Evolutionary conservation across 345 rosid genomes (phyloP), one percentile per base, ranked within the genome.

Genomic region (Diplotaxis tenuifolia): DNA sequence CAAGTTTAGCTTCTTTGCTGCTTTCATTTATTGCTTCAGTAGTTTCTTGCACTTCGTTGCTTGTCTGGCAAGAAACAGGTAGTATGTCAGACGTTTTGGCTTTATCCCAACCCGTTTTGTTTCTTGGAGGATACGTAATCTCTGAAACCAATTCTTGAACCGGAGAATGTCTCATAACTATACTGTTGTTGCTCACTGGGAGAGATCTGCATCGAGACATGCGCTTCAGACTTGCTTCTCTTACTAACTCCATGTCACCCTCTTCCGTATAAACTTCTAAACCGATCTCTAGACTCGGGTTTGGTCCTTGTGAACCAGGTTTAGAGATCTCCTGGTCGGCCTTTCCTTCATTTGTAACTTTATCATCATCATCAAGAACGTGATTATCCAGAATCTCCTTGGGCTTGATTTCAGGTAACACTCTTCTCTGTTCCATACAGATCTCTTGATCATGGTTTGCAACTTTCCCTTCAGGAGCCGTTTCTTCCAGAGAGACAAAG

Each of bases 191-290:
- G 47, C 80, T 77, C 72, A 76, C 72, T 23, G 80, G 72, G 29
- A 77, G 72, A 0, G 80, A 77, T 71, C 67, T 71, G 56, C 72
- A 71, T 70, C 80, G 29, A 36, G 72, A 65, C 72, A 71, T 71
- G 67, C 62, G 67, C 34, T 50, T 71, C 4, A 70, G 38, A 27
- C 16, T 58, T 0, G 34, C 15, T 57, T 71, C 61, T 56, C 47
- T 56, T 58, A 36, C 36, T 31, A 28, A 19, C 16, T 67, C 61
- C 73, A 67, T 34, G 12, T 1, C 7, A 19, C 14, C 56, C 23
- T 64, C 75, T 21, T 63, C 71, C 28, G 45, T 25, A 32, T 32
- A 18, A 64, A 57, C 71, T 47, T 28, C 65, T 54, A 54, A 0
- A n/a, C 49, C 10, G 0, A 7, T 65, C 32, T 70, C 61, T 32